phyloP scores from a whole-genome alignment of 176 grass and related monocot genomes.

The Canna indica region DNA sequence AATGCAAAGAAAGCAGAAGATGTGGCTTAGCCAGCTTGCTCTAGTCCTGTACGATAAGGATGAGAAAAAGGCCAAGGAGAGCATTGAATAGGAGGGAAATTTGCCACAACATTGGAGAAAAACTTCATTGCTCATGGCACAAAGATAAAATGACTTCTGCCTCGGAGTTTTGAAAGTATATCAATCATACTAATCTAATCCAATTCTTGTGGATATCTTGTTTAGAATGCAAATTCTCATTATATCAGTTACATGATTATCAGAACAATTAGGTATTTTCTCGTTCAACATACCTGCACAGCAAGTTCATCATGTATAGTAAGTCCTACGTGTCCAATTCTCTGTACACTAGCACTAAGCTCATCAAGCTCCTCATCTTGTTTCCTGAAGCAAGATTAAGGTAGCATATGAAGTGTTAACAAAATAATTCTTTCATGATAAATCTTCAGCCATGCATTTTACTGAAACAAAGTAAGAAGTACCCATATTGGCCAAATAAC shows the following conservation, averaged over 20 bases:
- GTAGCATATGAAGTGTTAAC: background rate
- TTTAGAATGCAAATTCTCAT: too few relatives aligned
- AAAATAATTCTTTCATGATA: background rate
- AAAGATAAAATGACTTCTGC: too few relatives aligned
- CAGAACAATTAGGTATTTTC: background rate
- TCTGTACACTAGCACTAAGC: conserved; percentile 73
- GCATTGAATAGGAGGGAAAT: too few relatives aligned
- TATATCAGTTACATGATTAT: background rate
- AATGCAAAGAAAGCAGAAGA: too few relatives aligned
- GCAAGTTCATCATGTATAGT: conserved; percentile 84
- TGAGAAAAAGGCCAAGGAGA: too few relatives aligned
- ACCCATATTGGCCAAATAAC: conserved; percentile 8
- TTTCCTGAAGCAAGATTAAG: conserved; percentile 22
- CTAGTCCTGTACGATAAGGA: too few relatives aligned
- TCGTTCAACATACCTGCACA: conserved; percentile 49
- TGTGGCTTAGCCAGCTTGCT: too few relatives aligned
- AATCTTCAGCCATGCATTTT: background rate
- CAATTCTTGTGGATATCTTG: too few relatives aligned
- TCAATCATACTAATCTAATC: background rate
- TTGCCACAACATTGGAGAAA: too few relatives aligned
- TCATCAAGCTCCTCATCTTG: conserved; percentile 91
- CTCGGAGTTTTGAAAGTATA: too few relatives aligned
- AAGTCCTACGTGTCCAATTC: conserved; percentile 88
- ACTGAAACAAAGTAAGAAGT: background rate
- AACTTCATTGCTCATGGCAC: too few relatives aligned